Evolutionary conservation across 2,329 filamentous ascomycete genomes (phyloP).

Genomic region (Aspergillus brasiliensis): DNA sequence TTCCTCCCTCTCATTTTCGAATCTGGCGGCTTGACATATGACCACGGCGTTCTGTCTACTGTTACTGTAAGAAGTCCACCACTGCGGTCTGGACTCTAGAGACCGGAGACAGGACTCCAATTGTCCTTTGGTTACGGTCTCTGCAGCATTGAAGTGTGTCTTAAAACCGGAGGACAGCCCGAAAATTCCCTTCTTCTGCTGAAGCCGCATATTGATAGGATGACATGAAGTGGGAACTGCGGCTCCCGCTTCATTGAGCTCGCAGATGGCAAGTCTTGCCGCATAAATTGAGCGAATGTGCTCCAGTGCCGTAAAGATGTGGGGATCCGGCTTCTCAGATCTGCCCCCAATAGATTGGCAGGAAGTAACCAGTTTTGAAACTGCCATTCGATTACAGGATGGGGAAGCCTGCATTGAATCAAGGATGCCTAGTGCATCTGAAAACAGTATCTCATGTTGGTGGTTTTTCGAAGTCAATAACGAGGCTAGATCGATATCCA

Average conservation of each 20-base stretch:
- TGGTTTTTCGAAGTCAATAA: conserved; percentile 26
- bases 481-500: conserved; percentile 30
- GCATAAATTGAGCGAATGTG: conserved; percentile 60
- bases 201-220: conserved; percentile 48
- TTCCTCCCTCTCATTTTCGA: conserved; percentile 58
- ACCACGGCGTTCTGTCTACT: conserved; percentile 61
- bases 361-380: conserved; percentile 54
- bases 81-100: conserved; percentile 57
- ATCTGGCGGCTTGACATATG: conserved; percentile 63
- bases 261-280: conserved; percentile 64
- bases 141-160: conserved; percentile 16
- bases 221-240: conserved; percentile 55
- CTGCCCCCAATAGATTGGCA: conserved; percentile 53
- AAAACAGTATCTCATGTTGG: conserved; percentile 41
- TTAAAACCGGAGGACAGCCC: conserved; percentile 24
- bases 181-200: conserved; percentile 32
- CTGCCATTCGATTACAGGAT: conserved; percentile 57
- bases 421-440: conserved; percentile 47
- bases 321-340: conserved; percentile 25
- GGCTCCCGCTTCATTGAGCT: conserved; percentile 57
- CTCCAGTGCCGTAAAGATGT: conserved; percentile 40
- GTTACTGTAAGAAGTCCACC: conserved; percentile 68
- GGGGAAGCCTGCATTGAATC: conserved; percentile 49
- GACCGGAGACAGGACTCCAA: conserved; percentile 56
- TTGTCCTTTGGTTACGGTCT: conserved; percentile 25